A percentile compares a stretch with the other conserved stretches of the same genome.
These are phyloP conservation scores for Apiospora sp. DNA, from an alignment of 2,329 filamentous ascomycete species.

Conservation along the genomic window DNA sequence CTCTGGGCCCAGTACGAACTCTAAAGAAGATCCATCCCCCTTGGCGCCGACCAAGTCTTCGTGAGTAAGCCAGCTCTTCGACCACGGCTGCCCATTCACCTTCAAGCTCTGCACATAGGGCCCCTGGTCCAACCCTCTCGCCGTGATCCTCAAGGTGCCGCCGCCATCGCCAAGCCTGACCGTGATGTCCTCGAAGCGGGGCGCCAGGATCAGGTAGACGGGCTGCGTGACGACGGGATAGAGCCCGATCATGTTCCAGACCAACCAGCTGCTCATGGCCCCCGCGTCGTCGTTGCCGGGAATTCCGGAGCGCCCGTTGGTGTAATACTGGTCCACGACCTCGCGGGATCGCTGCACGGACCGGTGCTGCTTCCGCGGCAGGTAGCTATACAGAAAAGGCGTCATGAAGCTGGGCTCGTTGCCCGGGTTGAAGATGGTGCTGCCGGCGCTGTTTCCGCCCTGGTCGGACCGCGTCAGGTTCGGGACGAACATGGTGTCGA, in stretches of 20 bases:
- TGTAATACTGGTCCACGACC: conserved; percentile 72
- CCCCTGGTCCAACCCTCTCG: conserved; percentile 51
- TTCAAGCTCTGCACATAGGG: conserved; percentile 61
- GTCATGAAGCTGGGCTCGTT: conserved; percentile 63
- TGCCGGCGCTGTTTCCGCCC: conserved; percentile 49
- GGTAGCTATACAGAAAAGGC: conserved; percentile 75
- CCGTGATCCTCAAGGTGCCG: conserved; percentile 53
- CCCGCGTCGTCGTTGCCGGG: conserved; percentile 77
- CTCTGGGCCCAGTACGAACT: conserved; percentile 54
- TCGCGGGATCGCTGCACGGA: conserved; percentile 63
- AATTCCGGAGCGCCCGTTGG: conserved; percentile 64
- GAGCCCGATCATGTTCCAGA: conserved; percentile 73
- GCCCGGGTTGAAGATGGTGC: conserved; percentile 59
- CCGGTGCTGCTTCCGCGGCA: conserved; percentile 66
- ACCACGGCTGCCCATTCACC: conserved; percentile 60
- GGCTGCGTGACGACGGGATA: conserved; percentile 69
- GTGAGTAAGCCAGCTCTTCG: conserved; percentile 63
- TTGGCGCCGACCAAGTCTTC: conserved; percentile 51
- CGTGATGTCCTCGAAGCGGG: conserved; percentile 67
- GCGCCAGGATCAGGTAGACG: conserved; percentile 70
- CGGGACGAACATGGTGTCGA: conserved; percentile 65
- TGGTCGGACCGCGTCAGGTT: conserved; percentile 58
- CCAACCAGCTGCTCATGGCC: conserved; percentile 73
- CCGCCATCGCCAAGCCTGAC: conserved; percentile 56
- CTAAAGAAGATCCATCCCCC: conserved; percentile 52